Percentiles rank a stretch among this genome's conserved stretches.
Evolutionary conservation across 129 eudicot species (phyloP).

Genomic region (Pulicaria dysenterica): DNA sequence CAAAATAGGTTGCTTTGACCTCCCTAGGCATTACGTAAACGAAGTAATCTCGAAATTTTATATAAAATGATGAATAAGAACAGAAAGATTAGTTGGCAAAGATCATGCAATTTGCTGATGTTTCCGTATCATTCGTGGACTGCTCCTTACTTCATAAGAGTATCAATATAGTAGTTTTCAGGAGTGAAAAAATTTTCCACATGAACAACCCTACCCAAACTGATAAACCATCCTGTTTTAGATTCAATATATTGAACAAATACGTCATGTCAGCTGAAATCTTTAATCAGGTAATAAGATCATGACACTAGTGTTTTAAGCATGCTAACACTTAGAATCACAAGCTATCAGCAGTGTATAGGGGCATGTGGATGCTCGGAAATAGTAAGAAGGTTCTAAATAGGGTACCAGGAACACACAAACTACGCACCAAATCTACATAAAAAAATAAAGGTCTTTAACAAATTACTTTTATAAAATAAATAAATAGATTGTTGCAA

Average conservation of each 20-base stretch:
- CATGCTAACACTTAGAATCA: neutral
- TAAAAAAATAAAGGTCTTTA: neutral
- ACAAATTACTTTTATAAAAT: neutral
- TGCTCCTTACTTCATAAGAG: neutral
- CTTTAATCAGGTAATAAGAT: constrained; percentile 3
- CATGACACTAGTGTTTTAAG: constrained; percentile 8
- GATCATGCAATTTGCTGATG: constrained; percentile 18
- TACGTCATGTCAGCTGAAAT: neutral
- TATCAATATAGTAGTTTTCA: neutral
- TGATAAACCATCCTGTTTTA: neutral
- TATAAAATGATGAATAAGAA: neutral
- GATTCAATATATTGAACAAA: neutral
- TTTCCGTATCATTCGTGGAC: neutral
- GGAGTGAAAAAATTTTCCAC: neutral
- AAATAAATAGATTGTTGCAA: neutral
- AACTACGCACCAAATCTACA: neutral
- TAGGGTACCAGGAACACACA: neutral
- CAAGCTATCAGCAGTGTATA: neutral
- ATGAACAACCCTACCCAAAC: constrained; percentile 9
- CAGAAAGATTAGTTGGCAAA: neutral
- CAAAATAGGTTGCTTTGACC: neutral
- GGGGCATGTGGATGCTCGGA: neutral
- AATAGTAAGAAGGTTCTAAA: neutral
- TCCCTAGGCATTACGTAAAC: constrained; percentile 1
- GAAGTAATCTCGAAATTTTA: neutral